These are phyloP conservation scores for Sherardia arvensis DNA, from an alignment of 257 asterid species.

Conservation along the genomic window DNA sequence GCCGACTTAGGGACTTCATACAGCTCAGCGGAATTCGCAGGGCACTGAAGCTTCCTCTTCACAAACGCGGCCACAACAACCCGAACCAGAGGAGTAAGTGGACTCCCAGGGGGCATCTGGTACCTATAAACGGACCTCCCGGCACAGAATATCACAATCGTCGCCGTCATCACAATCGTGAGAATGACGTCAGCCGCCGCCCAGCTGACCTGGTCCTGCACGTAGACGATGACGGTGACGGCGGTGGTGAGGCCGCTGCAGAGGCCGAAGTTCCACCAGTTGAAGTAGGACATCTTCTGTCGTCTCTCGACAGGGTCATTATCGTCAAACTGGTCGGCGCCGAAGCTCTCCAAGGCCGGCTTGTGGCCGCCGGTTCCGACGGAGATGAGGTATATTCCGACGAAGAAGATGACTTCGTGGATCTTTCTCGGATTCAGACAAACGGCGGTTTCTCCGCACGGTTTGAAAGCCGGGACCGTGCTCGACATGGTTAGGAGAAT, in stretches of 20 bases:
- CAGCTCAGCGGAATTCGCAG: conserved; percentile 32
- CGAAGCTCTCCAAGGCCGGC: conserved; percentile 89
- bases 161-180: conserved; percentile 43
- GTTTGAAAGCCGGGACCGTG: conserved; percentile 41
- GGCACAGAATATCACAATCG: conserved; percentile 26
- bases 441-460: conserved; percentile 25
- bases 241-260: conserved; percentile 63
- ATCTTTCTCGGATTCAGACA: conserved; percentile 28
- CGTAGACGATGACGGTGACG: conserved; percentile 53
- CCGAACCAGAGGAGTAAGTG: conserved; percentile 55
- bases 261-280: conserved; percentile 85
- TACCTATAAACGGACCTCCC: conserved; percentile 67
- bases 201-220: conserved; percentile 70
- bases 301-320: conserved; percentile 55
- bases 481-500: conserved; percentile 62
- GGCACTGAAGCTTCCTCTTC: conserved; percentile 46
- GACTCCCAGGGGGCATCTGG: conserved; percentile 56
- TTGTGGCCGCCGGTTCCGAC: conserved; percentile 85
- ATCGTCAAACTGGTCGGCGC: conserved; percentile 94
- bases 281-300: conserved; percentile 74
- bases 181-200: conserved; percentile 60
- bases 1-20: conserved; percentile 48
- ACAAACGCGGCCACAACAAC: conserved; percentile 58
- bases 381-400: conserved; percentile 70
- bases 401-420: conserved; percentile 57